Evolutionary conservation across 106 monocot genomes (phyloP).

Genomic region (Dioscorea dumetorum): DNA sequence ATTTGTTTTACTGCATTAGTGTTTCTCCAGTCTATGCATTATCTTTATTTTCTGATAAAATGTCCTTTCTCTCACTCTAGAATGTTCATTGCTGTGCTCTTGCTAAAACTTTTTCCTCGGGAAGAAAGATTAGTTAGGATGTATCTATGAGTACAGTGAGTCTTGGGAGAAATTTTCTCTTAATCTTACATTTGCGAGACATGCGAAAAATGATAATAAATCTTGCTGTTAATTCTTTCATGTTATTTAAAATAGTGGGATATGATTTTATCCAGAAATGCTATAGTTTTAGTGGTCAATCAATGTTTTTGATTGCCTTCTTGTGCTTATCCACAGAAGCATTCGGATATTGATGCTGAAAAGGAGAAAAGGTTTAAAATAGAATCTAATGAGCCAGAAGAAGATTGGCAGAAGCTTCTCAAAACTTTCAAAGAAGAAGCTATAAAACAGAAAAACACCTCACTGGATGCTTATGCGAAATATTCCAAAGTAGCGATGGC

Average conservation of each 20-base stretch:
- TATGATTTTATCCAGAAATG: background rate
- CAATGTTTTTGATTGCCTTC: too few species aligned
- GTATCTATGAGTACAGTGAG: too few species aligned
- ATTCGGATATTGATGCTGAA: slow-evolving; percentile 26
- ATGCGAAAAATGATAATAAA: background rate
- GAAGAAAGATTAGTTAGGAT: too few species aligned
- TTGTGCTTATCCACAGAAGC: slow-evolving; percentile 16
- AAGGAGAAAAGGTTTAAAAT: slow-evolving; percentile 18
- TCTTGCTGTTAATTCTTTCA: background rate
- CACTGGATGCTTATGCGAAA: slow-evolving; percentile 56
- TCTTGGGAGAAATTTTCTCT: too few species aligned
- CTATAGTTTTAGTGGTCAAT: background rate
- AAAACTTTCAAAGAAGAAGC: slow-evolving; percentile 67
- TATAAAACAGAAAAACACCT: slow-evolving; percentile 41
- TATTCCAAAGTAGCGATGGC: slow-evolving; percentile 60
- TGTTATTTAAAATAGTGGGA: background rate
- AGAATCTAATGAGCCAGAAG: slow-evolving; percentile 43
- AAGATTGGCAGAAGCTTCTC: slow-evolving; percentile 57
- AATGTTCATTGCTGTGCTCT: too few species aligned
- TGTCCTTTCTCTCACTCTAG: too few species aligned
- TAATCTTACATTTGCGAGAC: background rate
- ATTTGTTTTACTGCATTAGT: too few species aligned
- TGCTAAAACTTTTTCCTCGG: too few species aligned
- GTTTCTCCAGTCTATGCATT: too few species aligned
- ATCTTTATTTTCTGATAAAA: too few species aligned